Evolutionary conservation across 2,329 filamentous ascomycete species (phyloP).

Genomic region (Microdochium nivale): DNA sequence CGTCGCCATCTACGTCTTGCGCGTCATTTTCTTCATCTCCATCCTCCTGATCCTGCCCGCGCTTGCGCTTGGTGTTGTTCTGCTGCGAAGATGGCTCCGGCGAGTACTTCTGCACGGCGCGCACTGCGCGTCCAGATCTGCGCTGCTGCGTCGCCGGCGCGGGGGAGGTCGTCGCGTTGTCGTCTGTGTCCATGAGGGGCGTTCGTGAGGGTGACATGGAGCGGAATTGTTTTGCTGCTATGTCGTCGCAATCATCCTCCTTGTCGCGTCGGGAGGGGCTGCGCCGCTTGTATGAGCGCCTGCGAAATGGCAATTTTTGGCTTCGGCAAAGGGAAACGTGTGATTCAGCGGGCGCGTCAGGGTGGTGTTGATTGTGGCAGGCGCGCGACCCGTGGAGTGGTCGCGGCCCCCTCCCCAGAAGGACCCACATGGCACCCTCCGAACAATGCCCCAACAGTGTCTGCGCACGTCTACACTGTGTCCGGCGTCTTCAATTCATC

Average conservation of each 20-base stretch:
- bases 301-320: background rate
- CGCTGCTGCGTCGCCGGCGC: conserved; percentile 47
- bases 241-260: conserved; percentile 2
- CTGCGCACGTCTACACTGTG: no score
- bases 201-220: conserved; percentile 31
- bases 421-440: no score
- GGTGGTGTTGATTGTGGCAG: no score
- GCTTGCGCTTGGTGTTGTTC: conserved; percentile 46
- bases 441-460: no score
- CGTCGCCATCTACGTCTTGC: conserved; percentile 33
- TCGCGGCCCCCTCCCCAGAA: no score
- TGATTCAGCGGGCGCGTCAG: no score
- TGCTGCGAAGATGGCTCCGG: conserved; percentile 32
- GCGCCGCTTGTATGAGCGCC: background rate
- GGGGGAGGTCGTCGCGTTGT: conserved; percentile 44
- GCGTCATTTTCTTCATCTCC: conserved; percentile 31
- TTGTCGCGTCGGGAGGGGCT: background rate
- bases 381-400: no score
- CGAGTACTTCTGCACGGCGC: conserved; percentile 49
- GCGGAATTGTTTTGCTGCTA: conserved; percentile 11
- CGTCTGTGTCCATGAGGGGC: conserved; percentile 47
- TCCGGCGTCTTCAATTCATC: no score
- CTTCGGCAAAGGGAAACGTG: background rate
- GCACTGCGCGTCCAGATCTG: conserved; percentile 61
- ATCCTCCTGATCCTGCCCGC: conserved; percentile 34